A percentile compares a stretch with the other conserved stretches of the same genome.
phyloP scores from a whole-genome alignment of 2,329 filamentous ascomycete species.

The Dryadomyces quercivorus region DNA sequence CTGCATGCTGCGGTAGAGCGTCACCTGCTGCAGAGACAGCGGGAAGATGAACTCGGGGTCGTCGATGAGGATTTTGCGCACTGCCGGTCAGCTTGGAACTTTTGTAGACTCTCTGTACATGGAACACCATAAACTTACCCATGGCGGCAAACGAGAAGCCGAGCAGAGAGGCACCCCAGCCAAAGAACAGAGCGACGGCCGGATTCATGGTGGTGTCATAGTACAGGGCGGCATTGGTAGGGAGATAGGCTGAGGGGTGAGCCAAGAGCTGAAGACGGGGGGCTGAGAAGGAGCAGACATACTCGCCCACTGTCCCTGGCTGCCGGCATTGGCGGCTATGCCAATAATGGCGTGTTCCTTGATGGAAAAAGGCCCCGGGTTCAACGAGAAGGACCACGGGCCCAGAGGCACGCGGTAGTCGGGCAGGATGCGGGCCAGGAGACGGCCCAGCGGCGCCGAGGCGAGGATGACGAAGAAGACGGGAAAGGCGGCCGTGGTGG shows the following conservation, averaged over 20 bases:
- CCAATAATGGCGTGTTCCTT: conserved; percentile 14
- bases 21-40: conserved; percentile 12
- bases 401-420: conserved; percentile 9
- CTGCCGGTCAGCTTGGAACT: neutral
- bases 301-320: conserved; percentile 11
- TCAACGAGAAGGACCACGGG: conserved; percentile 11
- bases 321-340: conserved; percentile 14
- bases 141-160: conserved; percentile 13
- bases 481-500: conserved; percentile 10
- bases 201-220: conserved; percentile 12
- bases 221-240: conserved; percentile 12
- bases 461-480: conserved; percentile 14
- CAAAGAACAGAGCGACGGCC: conserved; percentile 12
- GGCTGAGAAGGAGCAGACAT: conserved; percentile 6
- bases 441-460: conserved; percentile 11
- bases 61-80: conserved; percentile 12
- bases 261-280: too few species aligned
- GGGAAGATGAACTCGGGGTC: conserved; percentile 14
- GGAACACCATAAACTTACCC: too few species aligned
- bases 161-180: conserved; percentile 10
- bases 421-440: conserved; percentile 10
- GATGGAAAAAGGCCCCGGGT: conserved; percentile 12
- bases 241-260: conserved; percentile 24
- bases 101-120: too few species aligned
- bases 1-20: conserved; percentile 12